phyloP scores from a whole-genome alignment of 805 yeast genomes.

The Candida odintsovae region DNA sequence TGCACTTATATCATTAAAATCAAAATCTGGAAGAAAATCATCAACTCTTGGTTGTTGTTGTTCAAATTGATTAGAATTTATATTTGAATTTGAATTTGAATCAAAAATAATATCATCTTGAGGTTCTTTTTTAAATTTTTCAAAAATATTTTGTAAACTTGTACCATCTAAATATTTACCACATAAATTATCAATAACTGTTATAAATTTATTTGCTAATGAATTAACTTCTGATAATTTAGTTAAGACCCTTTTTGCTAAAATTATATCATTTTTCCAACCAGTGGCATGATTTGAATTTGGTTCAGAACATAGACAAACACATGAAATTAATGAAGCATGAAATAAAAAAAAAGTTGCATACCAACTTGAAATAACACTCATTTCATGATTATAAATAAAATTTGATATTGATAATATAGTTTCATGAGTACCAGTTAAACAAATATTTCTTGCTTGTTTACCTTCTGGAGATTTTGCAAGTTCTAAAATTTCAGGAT shows the following conservation, averaged over 20 bases:
- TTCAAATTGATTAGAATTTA: not conserved
- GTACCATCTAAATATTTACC: constrained; percentile 23
- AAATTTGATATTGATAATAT: constrained; percentile 43
- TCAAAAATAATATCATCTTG: too few species aligned
- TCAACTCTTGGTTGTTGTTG: constrained; percentile 1
- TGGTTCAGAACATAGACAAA: constrained; percentile 48
- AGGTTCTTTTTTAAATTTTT: not conserved
- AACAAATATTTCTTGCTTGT: constrained; percentile 44
- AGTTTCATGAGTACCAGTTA: constrained; percentile 46
- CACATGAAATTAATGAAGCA: constrained; percentile 54
- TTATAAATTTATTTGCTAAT: constrained; percentile 39
- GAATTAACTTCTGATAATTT: constrained; percentile 36
- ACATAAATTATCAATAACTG: constrained; percentile 39
- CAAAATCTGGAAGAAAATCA: constrained; percentile 20
- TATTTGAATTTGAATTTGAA: too few species aligned
- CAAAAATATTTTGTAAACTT: constrained; percentile 5
- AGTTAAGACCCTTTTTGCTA: constrained; percentile 34
- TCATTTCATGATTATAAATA: constrained; percentile 27
- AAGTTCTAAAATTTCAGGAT: constrained; percentile 26
- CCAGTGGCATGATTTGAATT: constrained; percentile 34
- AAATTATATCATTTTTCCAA: constrained; percentile 40
- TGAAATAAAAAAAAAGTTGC: constrained; percentile 59
- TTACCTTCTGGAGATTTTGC: constrained; percentile 38
- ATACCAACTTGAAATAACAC: constrained; percentile 56
- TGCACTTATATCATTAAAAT: constrained; percentile 21